Evolutionary conservation across 176 grass and related monocot species (phyloP).

Genomic region (Saccharum officinarum): DNA sequence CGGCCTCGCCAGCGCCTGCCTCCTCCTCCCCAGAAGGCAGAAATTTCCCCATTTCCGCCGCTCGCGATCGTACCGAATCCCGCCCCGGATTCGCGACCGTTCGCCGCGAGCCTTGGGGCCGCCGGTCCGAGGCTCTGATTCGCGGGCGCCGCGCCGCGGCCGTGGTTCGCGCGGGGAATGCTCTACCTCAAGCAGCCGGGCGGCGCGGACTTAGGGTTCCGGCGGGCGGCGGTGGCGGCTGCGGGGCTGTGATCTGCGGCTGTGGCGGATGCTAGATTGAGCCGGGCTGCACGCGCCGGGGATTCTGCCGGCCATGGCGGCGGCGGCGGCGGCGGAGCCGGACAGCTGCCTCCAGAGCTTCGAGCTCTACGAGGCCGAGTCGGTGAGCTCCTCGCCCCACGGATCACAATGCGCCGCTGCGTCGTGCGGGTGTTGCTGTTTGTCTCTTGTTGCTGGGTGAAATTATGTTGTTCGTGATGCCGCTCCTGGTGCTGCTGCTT

Average conservation of each 20-base stretch:
- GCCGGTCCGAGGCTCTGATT: not conserved
- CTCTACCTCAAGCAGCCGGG: slow-evolving; percentile 61
- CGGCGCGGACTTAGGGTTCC: slow-evolving; percentile 49
- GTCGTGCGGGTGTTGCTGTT: not conserved
- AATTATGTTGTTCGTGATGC: not conserved
- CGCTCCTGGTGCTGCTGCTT: not conserved
- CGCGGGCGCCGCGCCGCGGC: slow-evolving; percentile 28
- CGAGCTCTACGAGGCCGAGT: slow-evolving; percentile 57
- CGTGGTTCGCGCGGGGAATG: slow-evolving; percentile 55
- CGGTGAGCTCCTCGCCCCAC: slow-evolving; percentile 42
- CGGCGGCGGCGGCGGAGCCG: not conserved
- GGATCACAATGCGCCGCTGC: slow-evolving; percentile 41
- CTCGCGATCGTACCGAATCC: slow-evolving; percentile 30
- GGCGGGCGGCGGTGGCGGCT: slow-evolving; percentile 8
- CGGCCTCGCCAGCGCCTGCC: slow-evolving; percentile 16
- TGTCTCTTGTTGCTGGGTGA: not conserved
- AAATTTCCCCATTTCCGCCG: slow-evolving; percentile 30
- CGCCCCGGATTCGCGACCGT: not conserved
- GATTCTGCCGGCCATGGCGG: slow-evolving; percentile 47
- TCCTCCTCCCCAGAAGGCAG: not conserved
- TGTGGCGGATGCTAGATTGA: slow-evolving; percentile 40
- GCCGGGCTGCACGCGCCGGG: slow-evolving; percentile 6
- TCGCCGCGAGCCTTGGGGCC: not conserved
- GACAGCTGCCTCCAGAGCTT: slow-evolving; percentile 44
- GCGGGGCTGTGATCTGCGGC: slow-evolving; percentile 41